Percentiles rank a stretch among this genome's conserved stretches.
phyloP scores from a whole-genome alignment of 176 grass and related monocot genomes.

The Poa pratensis region DNA sequence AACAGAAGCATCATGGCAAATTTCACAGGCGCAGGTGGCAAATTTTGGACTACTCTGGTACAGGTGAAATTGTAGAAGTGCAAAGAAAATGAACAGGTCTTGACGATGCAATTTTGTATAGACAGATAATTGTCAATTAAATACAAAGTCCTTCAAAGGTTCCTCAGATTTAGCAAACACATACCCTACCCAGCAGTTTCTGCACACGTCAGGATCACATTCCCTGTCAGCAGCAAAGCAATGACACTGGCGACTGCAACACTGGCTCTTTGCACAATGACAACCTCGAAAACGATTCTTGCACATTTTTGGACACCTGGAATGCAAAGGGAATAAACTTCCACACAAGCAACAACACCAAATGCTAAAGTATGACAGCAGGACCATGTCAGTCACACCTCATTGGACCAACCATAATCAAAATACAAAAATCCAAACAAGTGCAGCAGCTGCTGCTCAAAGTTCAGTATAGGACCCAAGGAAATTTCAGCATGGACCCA shows the following conservation, averaged over 20 bases:
- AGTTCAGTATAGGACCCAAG: too few species aligned
- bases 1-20: neutral
- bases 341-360: neutral
- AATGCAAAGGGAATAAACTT: slow-evolving; percentile 50
- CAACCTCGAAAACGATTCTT: slow-evolving; percentile 98
- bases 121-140: slow-evolving; percentile 34
- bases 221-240: slow-evolving; percentile 99
- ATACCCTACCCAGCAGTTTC: slow-evolving; percentile 99
- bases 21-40: neutral
- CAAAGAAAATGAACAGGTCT: slow-evolving; percentile 17
- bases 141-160: neutral
- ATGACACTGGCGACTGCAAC: slow-evolving; percentile 94
- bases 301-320: slow-evolving; percentile 94
- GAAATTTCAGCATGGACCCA: too few species aligned
- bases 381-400: too few species aligned
- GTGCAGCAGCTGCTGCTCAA: too few species aligned
- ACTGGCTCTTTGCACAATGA: slow-evolving; percentile 98
- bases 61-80: slow-evolving; percentile 12
- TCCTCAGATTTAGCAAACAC: slow-evolving; percentile 34
- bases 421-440: too few species aligned
- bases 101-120: neutral
- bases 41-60: slow-evolving; percentile 11
- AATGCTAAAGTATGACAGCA: slow-evolving; percentile 27
- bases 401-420: too few species aligned
- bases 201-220: slow-evolving; percentile 96